phyloP scores from a whole-genome alignment of 148 eudicot genomes.

The Silene conica region DNA sequence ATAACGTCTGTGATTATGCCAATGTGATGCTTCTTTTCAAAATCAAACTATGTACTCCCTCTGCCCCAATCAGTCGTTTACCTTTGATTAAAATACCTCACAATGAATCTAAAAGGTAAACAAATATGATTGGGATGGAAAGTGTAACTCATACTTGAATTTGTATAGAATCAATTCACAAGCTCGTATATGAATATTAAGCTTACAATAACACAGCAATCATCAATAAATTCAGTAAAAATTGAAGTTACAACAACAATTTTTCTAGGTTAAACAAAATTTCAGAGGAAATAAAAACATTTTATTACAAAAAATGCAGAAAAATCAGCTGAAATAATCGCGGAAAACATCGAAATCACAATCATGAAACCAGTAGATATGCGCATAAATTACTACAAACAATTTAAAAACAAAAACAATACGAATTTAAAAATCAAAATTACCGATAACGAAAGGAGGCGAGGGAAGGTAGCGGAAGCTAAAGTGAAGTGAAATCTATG shows the following conservation, averaged over 20 bases:
- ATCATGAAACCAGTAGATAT: not conserved
- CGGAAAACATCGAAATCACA: not conserved
- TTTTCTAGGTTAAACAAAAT: slow-evolving; percentile 4
- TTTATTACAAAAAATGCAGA: no score
- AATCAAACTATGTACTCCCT: not conserved
- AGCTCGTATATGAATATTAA: not conserved
- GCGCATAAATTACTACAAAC: not conserved
- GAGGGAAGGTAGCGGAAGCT: not conserved
- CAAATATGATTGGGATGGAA: not conserved
- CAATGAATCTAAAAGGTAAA: no score
- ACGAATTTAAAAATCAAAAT: no score
- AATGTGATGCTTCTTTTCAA: not conserved
- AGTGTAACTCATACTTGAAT: no score
- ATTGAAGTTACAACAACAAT: not conserved
- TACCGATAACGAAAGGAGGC: not conserved
- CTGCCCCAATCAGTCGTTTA: no score
- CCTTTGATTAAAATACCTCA: no score
- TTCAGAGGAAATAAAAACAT: not conserved
- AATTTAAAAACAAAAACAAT: no score
- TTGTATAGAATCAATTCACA: not conserved
- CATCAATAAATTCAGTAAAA: not conserved
- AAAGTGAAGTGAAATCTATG: not conserved
- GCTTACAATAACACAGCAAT: not conserved
- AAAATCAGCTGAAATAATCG: not conserved
- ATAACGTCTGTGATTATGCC: no score